Conservation (phyloP, 805 yeast species). For the Saccharomycopsis malanga region DNA sequence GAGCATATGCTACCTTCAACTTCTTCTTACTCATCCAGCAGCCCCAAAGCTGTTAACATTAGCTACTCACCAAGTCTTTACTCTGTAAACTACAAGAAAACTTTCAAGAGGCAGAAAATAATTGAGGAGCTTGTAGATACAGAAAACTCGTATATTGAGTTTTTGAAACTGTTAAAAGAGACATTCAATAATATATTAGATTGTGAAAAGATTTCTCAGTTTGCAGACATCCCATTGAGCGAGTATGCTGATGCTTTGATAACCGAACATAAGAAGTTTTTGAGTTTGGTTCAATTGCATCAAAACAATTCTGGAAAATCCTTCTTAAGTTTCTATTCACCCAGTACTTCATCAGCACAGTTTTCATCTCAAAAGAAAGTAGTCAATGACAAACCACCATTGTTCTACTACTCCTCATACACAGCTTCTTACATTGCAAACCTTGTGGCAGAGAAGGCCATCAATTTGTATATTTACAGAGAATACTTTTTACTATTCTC, state of each 20-base stretch:
- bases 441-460: conserved; percentile 25
- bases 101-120: conserved; percentile 25
- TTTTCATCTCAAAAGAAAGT: neutral
- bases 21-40: conserved; percentile 2
- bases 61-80: conserved; percentile 18
- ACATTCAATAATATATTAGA: conserved; percentile 38
- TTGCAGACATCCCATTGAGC: conserved; percentile 32
- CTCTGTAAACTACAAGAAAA: conserved; percentile 23
- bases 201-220: conserved; percentile 27
- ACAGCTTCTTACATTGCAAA: conserved; percentile 12
- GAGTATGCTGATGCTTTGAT: conserved; percentile 24
- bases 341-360: neutral
- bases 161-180: conserved; percentile 37
- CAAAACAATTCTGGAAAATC: neutral
- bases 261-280: conserved; percentile 30
- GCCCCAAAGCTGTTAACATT: conserved; percentile 10
- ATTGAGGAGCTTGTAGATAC: conserved; percentile 44
- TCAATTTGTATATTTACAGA: conserved; percentile 28
- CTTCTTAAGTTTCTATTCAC: neutral
- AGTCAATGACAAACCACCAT: neutral
- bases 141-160: conserved; percentile 41
- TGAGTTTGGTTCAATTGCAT: conserved; percentile 24
- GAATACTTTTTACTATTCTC: conserved; percentile 32
- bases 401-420: conserved; percentile 5
- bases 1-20: too few relatives aligned